Base-by-base conservation (phyloP, 2,329 filamentous ascomycete species). In the Teratosphaeria viscida region DNA sequence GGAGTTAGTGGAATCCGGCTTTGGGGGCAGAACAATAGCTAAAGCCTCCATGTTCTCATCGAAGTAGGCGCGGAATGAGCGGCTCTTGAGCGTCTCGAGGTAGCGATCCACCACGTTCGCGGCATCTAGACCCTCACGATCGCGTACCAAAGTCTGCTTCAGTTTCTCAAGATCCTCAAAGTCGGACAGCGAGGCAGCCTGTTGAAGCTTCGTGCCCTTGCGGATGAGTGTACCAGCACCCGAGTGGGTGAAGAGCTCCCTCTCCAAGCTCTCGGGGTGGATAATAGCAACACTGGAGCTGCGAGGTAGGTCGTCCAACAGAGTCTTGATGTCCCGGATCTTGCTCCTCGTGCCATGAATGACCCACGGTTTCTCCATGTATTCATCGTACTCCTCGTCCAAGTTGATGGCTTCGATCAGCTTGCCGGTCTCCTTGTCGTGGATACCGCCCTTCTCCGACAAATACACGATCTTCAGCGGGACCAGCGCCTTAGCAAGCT, bases 341-440 rank as follows among this genome's bases (percentile, higher is more conserved):
- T 99, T 99, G 65, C 97, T 82, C 63, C 92, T 85, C 43, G 92
- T 97, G 63, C 94, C 94, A 72, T 94, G 95, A 71, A 90, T 86
- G 75, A 95, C 94, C 94, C 92, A 99, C 67, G 89, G 85, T 77
- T 96, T 90, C 60, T 85, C 82, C 90, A 97, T 96, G 70, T 96
- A 82, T 71, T 89, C 82, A 61, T 95, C 90, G 70, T 89, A 97
- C 77, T 99, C 94, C 76, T 95, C 92, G 72, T 99, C 94, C 60
- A 99, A 81, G 77, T 97, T 97, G 77, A 97, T 97, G 61, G 88
- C 89, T 5, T 92, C 96, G 71, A 97, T 97, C 79, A 96, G 95
- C 79, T 92, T 87, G 61, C 88, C 88, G n/a, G 87, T 89, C 64
- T 95, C 89, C 61, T 91, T 92, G 72, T 97, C 90, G 77, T 96